These are phyloP conservation scores for Penicillium paxilli DNA, from an alignment of 495 filamentous ascomycete genomes.

Conservation along the genomic window DNA sequence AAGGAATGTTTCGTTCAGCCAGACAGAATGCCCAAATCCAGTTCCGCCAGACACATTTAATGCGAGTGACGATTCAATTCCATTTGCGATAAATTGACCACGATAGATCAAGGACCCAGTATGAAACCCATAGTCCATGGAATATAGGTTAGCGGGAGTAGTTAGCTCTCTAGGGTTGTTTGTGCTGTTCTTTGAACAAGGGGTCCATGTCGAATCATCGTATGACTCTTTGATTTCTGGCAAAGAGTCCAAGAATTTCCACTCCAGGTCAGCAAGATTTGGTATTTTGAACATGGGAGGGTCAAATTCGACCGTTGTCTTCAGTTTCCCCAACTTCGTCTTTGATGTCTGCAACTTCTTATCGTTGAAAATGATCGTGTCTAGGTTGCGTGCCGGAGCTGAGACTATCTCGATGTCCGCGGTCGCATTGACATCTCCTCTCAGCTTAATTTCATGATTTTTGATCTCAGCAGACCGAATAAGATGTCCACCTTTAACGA, in stretches of 20 bases:
- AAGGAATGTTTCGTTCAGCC: constrained; percentile 51
- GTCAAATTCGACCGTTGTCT: constrained; percentile 42
- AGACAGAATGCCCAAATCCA: constrained; percentile 54
- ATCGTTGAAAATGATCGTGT: constrained; percentile 54
- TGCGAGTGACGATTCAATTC: constrained; percentile 52
- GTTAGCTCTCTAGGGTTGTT: constrained; percentile 51
- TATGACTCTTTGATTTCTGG: constrained; percentile 62
- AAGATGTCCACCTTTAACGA: constrained; percentile 66
- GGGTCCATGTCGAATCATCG: constrained; percentile 60
- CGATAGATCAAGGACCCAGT: constrained; percentile 64
- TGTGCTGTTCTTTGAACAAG: constrained; percentile 49
- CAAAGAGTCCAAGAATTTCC: constrained; percentile 66
- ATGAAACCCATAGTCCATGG: constrained; percentile 70
- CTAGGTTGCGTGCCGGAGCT: constrained; percentile 34
- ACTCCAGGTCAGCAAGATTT: constrained; percentile 49
- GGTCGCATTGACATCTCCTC: constrained; percentile 66
- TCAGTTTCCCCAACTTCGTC: constrained; percentile 35
- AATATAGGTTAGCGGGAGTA: constrained; percentile 61
- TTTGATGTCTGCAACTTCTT: constrained; percentile 25
- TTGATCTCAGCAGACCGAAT: constrained; percentile 54
- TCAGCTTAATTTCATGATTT: constrained; percentile 47
- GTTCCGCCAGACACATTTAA: constrained; percentile 59
- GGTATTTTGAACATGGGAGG: constrained; percentile 51
- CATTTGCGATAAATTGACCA: constrained; percentile 64
- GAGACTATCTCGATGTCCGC: constrained; percentile 61